Conservation (phyloP, 257 asterid genomes). For the Leonotis leonurus region DNA sequence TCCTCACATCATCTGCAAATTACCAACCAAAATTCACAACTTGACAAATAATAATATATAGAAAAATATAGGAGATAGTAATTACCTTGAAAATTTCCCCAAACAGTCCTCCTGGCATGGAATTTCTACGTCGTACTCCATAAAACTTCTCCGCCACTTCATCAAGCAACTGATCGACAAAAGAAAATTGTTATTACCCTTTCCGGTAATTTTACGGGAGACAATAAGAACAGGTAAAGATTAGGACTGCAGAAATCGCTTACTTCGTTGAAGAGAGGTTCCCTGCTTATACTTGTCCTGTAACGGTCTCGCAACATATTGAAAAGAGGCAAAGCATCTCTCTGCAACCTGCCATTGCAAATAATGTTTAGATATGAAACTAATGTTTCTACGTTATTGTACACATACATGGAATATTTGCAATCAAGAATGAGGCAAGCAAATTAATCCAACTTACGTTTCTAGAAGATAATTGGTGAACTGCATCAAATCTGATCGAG, state of each 20-base stretch:
- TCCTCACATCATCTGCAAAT: slow-evolving; percentile 76
- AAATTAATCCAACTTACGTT: slow-evolving; percentile 49
- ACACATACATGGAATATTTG: neutral
- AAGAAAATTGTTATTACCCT: neutral
- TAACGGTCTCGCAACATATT: slow-evolving; percentile 74
- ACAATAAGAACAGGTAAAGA: neutral
- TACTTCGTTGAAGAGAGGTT: slow-evolving; percentile 67
- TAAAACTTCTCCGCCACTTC: slow-evolving; percentile 79
- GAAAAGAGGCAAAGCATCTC: slow-evolving; percentile 93
- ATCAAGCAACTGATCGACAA: slow-evolving; percentile 62
- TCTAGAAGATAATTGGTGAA: slow-evolving; percentile 59
- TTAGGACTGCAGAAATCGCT: slow-evolving; percentile 12
- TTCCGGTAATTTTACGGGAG: slow-evolving; percentile 6
- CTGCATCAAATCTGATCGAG: slow-evolving; percentile 75
- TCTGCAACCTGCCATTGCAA: slow-evolving; percentile 62
- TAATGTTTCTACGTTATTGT: neutral
- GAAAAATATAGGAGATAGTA: neutral
- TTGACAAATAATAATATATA: neutral
- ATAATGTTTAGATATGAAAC: no score
- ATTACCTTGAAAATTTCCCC: slow-evolving; percentile 93
- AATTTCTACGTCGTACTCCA: slow-evolving; percentile 63
- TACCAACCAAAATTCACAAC: neutral
- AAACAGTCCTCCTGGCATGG: slow-evolving; percentile 93
- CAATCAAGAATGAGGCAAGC: neutral
- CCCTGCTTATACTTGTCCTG: slow-evolving; percentile 60